Conservation (phyloP, 2,329 filamentous ascomycete genomes). For the Boeremia exigua region DNA sequence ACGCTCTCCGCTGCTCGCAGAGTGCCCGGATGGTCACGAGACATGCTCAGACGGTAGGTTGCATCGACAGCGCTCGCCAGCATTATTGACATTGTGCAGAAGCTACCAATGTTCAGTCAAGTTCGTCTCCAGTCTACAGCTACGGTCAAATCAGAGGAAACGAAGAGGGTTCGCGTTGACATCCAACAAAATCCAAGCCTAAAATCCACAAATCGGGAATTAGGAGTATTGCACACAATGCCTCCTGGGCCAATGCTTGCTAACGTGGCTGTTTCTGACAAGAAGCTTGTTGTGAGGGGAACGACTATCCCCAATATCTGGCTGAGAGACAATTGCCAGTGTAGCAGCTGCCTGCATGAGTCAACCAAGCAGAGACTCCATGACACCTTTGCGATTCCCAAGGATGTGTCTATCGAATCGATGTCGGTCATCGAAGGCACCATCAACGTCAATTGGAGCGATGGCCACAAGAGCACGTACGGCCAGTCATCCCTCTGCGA, state of each 20-base stretch:
- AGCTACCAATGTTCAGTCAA: background rate
- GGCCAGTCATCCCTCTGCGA: conserved; percentile 64
- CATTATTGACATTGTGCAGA: background rate
- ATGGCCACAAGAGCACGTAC: conserved; percentile 73
- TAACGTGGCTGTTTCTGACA: background rate
- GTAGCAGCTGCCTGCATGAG: conserved; percentile 68
- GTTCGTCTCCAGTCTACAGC: conserved; percentile 9
- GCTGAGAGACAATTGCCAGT: conserved; percentile 73
- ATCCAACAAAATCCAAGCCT: no score
- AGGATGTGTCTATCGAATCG: conserved; percentile 33
- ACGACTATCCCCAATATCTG: conserved; percentile 41
- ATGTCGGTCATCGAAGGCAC: conserved; percentile 1
- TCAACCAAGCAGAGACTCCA: conserved; percentile 73
- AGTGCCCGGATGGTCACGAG: conserved; percentile 11
- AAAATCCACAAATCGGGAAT: no score
- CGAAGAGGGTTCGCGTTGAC: no score
- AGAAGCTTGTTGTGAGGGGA: conserved; percentile 4
- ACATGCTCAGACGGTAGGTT: conserved; percentile 2
- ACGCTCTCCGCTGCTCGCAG: conserved; percentile 10
- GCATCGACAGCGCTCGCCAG: background rate
- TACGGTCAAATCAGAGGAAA: no score
- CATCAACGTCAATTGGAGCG: conserved; percentile 52
- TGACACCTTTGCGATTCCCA: conserved; percentile 65
- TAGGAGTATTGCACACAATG: no score
- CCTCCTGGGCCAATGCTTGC: no score